Evolutionary conservation across 2,329 filamentous ascomycete genomes (phyloP).

Genomic region (Verticillium nubilum): DNA sequence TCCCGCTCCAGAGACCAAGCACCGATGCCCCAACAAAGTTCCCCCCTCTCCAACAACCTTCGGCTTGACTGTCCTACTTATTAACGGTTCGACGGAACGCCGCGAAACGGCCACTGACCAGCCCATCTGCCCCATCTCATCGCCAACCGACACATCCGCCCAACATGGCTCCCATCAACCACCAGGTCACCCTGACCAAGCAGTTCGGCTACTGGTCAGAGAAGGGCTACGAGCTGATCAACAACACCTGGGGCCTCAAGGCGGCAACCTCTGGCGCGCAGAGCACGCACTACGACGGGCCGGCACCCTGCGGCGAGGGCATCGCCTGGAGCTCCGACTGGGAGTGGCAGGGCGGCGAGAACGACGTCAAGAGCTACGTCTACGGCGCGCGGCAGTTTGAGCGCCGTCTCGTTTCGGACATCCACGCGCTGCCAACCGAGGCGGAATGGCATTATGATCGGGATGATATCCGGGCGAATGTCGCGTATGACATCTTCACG

Average conservation of each 20-base stretch:
- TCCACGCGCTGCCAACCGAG: constrained; percentile 26
- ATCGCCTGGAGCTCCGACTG: constrained; percentile 34
- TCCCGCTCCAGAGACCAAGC: neutral
- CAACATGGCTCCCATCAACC: constrained; percentile 14
- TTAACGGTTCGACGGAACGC: neutral
- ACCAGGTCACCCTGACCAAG: constrained; percentile 16
- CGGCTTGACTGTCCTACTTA: neutral
- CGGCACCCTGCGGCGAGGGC: constrained; percentile 19
- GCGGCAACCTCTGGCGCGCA: constrained; percentile 29
- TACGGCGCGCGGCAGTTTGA: constrained; percentile 30
- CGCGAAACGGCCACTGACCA: neutral
- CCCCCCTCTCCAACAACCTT: neutral
- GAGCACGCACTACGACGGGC: constrained; percentile 33
- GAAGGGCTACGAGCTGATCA: constrained; percentile 27
- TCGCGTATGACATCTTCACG: constrained; percentile 59
- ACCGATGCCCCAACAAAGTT: neutral
- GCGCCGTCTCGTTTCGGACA: constrained; percentile 23
- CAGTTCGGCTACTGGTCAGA: constrained; percentile 23
- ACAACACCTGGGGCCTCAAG: constrained; percentile 37
- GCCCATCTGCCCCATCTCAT: neutral
- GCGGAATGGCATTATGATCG: constrained; percentile 40
- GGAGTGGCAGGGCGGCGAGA: constrained; percentile 31
- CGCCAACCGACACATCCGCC: neutral
- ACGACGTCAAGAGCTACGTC: constrained; percentile 38
- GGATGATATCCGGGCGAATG: constrained; percentile 46